Evolutionary conservation across 2,329 filamentous ascomycete genomes (phyloP), one percentile per base, ranked within the genome.

Genomic region (Xylaria polymorpha): DNA sequence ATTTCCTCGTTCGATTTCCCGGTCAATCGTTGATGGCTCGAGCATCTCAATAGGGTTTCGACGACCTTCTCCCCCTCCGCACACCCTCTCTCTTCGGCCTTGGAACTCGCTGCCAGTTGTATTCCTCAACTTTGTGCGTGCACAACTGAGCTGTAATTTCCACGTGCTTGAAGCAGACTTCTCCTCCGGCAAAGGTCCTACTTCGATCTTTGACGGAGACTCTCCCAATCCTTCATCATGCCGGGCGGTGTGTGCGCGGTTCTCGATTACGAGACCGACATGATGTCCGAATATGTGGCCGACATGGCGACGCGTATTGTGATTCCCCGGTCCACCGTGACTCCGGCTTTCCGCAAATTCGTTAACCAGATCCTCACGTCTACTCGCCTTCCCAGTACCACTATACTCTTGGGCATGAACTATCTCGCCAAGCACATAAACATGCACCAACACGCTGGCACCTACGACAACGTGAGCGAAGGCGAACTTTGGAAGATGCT

Each of bases 201-300:
- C 9, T 20, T 39, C 61, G 74, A 76, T 77, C 72, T 75, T 76
- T 78, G 75, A 72, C 73, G 75, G 73, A 74, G 70, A 50, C 32
- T 59, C 32, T 53, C 72, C 72, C 58, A 74, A 77, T 18, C 77
- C 74, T 77, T 76, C 83, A 89, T 82, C 77, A 90, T 90, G 87
- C 84, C 87, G 73, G 94, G 94, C 79, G 94, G 94, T 76, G 94
- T 98, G 46, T 96, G 94, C 76, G 94, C 94, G 77, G 92, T 97
- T 83, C 89, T 98, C 82, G 94, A 97, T 85, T 98, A 98, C 81
- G 94, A 97, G 82, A 95, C 97, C 89, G 94, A 97, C 79, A 86
- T 92, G 81, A 98, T 97, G 94, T 92, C 94, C 72, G 94, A 97
- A 80, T 98, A 97, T 81, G 94, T 97, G 79, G 91, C 93, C 71